Evolutionary conservation across 371 early-diverging fungal species (phyloP).

Genomic region (Dichotomocladium elegans): DNA sequence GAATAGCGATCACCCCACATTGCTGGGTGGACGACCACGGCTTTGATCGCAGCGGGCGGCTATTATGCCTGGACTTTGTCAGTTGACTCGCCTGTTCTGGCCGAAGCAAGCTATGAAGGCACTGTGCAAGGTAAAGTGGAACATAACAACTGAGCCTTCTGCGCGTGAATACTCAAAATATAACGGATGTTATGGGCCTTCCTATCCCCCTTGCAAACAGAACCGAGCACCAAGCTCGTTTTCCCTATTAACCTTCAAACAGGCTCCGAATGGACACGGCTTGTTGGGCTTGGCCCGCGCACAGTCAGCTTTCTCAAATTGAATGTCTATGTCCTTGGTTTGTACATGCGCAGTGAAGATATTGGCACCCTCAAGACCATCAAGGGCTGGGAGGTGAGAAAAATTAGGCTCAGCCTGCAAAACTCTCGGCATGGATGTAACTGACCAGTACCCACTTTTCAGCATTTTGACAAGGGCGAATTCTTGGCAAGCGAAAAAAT

Average conservation of each 20-base stretch:
- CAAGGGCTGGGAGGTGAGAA: constrained; percentile 36
- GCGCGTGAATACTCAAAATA: background rate
- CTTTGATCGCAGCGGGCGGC: background rate
- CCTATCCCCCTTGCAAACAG: constrained; percentile 3
- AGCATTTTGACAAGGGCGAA: constrained; percentile 34
- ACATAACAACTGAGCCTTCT: too few relatives aligned
- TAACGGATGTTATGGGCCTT: background rate
- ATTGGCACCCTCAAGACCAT: constrained; percentile 22
- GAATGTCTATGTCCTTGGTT: constrained; percentile 62
- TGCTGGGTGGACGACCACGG: background rate
- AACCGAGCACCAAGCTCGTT: constrained; percentile 26
- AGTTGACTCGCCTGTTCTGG: constrained; percentile 7
- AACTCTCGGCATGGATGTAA: background rate
- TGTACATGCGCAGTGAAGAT: constrained; percentile 55
- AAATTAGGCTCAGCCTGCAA: too few relatives aligned
- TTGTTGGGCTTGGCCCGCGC: constrained; percentile 67
- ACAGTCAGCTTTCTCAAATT: constrained; percentile 66
- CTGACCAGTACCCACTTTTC: background rate
- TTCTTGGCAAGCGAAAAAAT: constrained; percentile 30
- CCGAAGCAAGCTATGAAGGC: constrained; percentile 24
- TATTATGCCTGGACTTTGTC: background rate
- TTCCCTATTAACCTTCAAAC: constrained; percentile 37
- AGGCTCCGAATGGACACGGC: constrained; percentile 31
- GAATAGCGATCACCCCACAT: too few relatives aligned
- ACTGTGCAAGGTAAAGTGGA: constrained; percentile 30